Base-by-base conservation (phyloP, 257 asterid genomes). In the Solanum infundibuliforme region DNA sequence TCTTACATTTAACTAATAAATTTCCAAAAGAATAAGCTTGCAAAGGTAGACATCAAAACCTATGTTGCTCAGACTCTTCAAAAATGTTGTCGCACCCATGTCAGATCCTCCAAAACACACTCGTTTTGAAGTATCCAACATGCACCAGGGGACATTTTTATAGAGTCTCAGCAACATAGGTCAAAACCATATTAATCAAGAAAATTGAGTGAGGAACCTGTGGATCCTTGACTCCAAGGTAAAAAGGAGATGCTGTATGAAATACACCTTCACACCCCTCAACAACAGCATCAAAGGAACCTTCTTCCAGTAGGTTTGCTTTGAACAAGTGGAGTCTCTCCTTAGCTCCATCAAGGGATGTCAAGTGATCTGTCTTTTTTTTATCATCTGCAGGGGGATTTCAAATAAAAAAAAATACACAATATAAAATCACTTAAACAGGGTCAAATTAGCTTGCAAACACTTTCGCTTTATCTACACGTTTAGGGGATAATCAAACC, bases 161-260 rank as follows among this genome's bases (percentile, higher is more conserved):
- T 16, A 16, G 62, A 52, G 23, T 52, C 62, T 52, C 62, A 52
- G 23, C 62, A 52, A 52, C 8, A 52, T 16, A 52, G 62, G 31
- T 21, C 31, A 76, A 10, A 31, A 73, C 55, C 58, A 66, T 23
- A 79, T 43, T 25, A 8, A 72, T 25, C 7, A 73, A 18, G 66
- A 71, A 25, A 55, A 25, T 11, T 13, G 72, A 62, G 62, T 27
- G 31, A 82, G 48, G 65, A 85, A 96, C 98, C 98, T 95, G 93
- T 81, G 99, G 99, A 91, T 95, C 97, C 31, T 85, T 41, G 86
- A 87, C 91, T 32, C 76, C 85, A 86, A 87, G 89, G 90, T 66
- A 93, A 90, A 94, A 96, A 68, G 99, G 99, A 60, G 99, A 95
- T 43, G 98, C 98, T 38, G 95, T 94, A 87, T 96, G 99, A 86